Percentiles rank a stretch among this genome's conserved stretches.
Conservation (phyloP, 176 grass and related monocot species). For the Oryza glumipatula region DNA sequence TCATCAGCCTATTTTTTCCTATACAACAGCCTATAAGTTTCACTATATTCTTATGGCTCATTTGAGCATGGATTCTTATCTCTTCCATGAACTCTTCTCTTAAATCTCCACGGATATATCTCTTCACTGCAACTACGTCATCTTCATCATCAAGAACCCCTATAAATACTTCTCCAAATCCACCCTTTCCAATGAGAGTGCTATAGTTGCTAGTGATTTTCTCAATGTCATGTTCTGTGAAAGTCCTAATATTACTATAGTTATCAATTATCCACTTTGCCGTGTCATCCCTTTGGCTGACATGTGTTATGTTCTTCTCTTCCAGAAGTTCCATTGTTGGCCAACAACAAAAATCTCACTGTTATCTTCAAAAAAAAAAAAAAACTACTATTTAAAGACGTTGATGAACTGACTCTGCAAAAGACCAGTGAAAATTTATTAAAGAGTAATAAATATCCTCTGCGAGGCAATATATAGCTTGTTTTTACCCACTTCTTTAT, state of each 20-base stretch:
- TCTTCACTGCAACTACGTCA: background rate
- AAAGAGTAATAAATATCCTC: too few species aligned
- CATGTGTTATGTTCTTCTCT: too few species aligned
- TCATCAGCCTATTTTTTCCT: background rate
- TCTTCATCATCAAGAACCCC: background rate
- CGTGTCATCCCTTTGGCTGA: too few species aligned
- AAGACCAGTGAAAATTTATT: too few species aligned
- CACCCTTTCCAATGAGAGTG: background rate
- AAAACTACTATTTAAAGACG: too few species aligned
- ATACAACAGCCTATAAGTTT: background rate
- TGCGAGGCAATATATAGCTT: too few species aligned
- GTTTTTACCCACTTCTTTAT: too few species aligned
- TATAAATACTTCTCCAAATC: background rate
- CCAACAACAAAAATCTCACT: too few species aligned
- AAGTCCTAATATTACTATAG: background rate
- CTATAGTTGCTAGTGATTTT: background rate
- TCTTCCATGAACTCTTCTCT: conserved; percentile 29
- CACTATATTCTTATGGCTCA: background rate
- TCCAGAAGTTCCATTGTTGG: too few species aligned
- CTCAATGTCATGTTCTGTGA: background rate
- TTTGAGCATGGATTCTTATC: conserved; percentile 4
- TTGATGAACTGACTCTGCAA: too few species aligned
- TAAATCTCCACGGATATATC: conserved; percentile 24
- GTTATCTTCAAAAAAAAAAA: too few species aligned
- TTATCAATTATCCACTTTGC: background rate